Base-by-base conservation (phyloP, 2,329 filamentous ascomycete genomes). In the Endoconidiophora laricicola region DNA sequence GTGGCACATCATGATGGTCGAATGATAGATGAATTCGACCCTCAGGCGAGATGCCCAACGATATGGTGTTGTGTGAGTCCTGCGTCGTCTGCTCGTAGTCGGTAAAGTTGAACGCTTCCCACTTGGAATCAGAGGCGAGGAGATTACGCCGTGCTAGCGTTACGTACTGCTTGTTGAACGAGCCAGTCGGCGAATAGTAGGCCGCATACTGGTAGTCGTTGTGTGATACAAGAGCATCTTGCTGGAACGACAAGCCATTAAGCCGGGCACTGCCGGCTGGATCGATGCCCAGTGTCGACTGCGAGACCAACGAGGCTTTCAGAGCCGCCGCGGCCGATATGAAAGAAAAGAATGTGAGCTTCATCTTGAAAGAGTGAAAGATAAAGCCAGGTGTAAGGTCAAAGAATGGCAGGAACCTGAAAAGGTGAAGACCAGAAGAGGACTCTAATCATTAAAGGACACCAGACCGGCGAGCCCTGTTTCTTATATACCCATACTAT, bases 51-150 rank as follows among this genome's bases (percentile, higher is more conserved):
- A 57, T 54, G 2, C 55, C 56, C 50, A 57, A 45, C 2, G 56
- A 57, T 29, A 57, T 57, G 39, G 54, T 57, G 44, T 57, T 57
- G 36, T 56, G 55, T 7, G 51, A 51, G 39, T 57, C 56, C 45
- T 56, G 53, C 24, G 56, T 57, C 22, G 29, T 48, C 47, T 57
- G 56, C 38, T 48, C 44, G 22, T 56, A 57, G 47, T 57, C 56
- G 10, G 54, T 56, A n/a, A 57, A 53, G 18, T 47, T 50, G 40
- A 57, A 47, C 9, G 48, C 50, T 38, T 57, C 55, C 56, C 56
- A 57, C 6, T 43, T 48, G 1, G 45, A 49, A 46, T 46, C 29
- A 24, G 24, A 14, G 7, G 49, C 46, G 23, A 50, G 50, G 29
- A 33, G 9, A 22, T 50, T 54, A 10, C 56, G 50, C 2, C 56